phyloP scores from a whole-genome alignment of 257 asterid genomes.

The Jacaranda mimosifolia region DNA sequence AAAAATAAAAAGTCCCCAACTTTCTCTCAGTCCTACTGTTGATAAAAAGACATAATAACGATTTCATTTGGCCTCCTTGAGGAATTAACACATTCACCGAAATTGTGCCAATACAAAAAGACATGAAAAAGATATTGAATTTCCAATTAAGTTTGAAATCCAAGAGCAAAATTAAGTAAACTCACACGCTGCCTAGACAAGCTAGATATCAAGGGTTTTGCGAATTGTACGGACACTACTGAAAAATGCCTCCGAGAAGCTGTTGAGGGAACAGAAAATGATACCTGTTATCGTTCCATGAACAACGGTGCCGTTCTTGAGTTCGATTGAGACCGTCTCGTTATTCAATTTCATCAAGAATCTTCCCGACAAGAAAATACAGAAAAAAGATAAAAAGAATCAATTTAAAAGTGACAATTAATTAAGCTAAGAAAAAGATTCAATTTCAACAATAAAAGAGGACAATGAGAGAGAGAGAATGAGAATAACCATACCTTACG shows the following conservation, averaged over 20 bases:
- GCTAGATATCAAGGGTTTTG: background rate
- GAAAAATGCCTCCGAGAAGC: constrained; percentile 6
- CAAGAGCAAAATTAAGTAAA: background rate
- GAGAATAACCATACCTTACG: constrained; percentile 33
- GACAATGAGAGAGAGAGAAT: background rate
- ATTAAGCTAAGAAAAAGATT: background rate
- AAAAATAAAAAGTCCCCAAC: background rate
- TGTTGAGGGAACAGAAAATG: background rate
- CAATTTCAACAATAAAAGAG: background rate
- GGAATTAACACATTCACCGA: background rate
- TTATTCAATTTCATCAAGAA: constrained; percentile 57
- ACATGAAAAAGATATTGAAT: background rate
- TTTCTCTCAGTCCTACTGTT: background rate
- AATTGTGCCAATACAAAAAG: background rate
- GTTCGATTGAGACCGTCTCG: constrained; percentile 39
- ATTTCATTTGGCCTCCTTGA: background rate
- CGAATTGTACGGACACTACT: background rate
- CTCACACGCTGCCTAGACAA: background rate
- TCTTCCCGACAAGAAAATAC: constrained; percentile 34
- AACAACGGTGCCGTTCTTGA: constrained; percentile 58
- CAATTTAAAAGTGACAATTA: background rate
- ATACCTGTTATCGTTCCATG: constrained; percentile 55
- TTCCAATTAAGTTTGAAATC: background rate
- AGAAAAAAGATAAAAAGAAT: background rate
- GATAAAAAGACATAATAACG: background rate